phyloP scores from a whole-genome alignment of 768 basidiomycete genomes.

The Ephemerocybe angulata region DNA sequence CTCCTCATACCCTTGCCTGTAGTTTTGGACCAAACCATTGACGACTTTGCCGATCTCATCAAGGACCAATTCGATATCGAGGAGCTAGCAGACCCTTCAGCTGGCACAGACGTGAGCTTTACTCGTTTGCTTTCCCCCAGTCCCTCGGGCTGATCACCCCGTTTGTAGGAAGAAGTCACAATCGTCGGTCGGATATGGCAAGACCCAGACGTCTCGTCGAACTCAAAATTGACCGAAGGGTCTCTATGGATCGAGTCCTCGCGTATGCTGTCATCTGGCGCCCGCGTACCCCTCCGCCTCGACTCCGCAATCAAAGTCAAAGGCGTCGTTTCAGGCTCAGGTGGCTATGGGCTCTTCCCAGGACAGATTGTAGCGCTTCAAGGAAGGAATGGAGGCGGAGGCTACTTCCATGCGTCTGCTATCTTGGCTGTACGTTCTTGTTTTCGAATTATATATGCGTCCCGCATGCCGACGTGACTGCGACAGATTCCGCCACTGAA shows the following conservation, averaged over 20 bases:
- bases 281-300: conserved; percentile 69
- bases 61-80: conserved; percentile 62
- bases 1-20: conserved; percentile 1
- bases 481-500: conserved; percentile 62
- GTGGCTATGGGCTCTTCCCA: conserved; percentile 76
- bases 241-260: conserved; percentile 82
- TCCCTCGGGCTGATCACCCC: conserved; percentile 9
- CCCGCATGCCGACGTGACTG: neutral
- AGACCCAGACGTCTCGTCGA: conserved; percentile 57
- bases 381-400: conserved; percentile 89
- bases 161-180: conserved; percentile 54
- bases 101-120: conserved; percentile 36
- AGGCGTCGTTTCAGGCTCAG: conserved; percentile 56
- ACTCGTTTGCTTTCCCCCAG: neutral
- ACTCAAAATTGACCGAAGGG: conserved; percentile 67
- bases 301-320: conserved; percentile 62
- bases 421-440: conserved; percentile 65
- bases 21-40: conserved; percentile 87
- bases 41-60: conserved; percentile 77
- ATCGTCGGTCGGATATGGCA: conserved; percentile 72
- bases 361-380: conserved; percentile 83
- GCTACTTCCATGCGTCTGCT: conserved; percentile 80
- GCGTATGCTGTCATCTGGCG: conserved; percentile 64
- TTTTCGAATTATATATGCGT: neutral
- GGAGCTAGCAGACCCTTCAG: conserved; percentile 73